Evolutionary conservation across 2,329 filamentous ascomycete species (phyloP), one percentile per base, ranked within the genome.

Genomic region (Pseudogymnoascus sp.): DNA sequence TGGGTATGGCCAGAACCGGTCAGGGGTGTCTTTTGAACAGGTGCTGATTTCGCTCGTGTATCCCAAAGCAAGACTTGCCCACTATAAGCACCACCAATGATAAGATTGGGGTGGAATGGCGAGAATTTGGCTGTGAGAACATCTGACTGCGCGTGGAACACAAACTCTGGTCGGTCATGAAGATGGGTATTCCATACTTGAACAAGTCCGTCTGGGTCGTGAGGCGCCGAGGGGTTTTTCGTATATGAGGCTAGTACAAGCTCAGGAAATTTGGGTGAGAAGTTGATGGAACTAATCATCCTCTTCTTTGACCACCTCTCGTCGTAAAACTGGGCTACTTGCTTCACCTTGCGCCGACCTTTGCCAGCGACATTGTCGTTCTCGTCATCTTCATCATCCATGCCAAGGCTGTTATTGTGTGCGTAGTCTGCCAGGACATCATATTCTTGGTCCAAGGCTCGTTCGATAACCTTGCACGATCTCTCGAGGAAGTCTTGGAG

Each of bases 41-140:
- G 93, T 16, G 88, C 86, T 16, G 92, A 90, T 71, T 90, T 91
- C 62, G 91, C 90, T 67, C 95, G 88, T 10, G 92, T 99, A 73
- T 99, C 96, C 95, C 95, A 99, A 16, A 99, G 83, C 57, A 97
- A 84, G 14, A 99, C 91, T 76, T 99, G 96, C 5, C 95, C 95
- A 65, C 91, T 96, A 77, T 99, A 99, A 37, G 93, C 93, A 60
- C 96, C 96, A 66, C 95, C 95, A 66, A 99, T 86, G 71, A 99
- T 96, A 62, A 99, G 82, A 69, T 96, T 97, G 4, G 93, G 93
- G 74, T 99, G 95, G 73, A 97, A 97, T 0, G 95, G 95, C n/a
- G 95, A 97, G 77, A 99, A 99, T 69, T 95, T 96, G 67, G 95
- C 95, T 0, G 93, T 90, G 12, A 99, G 83, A 62, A 99, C 91